phyloP scores from a whole-genome alignment of 345 rosid genomes.

The Noccaea bulbosa region DNA sequence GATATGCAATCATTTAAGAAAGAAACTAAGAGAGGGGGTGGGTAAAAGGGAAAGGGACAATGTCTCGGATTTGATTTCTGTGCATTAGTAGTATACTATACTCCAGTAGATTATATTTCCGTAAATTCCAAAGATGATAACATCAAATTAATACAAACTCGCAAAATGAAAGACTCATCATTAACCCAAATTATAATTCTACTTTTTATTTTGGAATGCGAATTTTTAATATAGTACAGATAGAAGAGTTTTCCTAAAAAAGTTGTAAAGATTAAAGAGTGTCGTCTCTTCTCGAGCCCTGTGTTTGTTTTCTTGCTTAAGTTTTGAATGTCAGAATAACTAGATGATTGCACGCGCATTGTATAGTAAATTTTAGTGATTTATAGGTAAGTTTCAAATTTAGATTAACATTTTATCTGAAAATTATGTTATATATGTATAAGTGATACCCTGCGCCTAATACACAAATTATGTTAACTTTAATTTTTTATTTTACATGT shows the following conservation, averaged over 20 bases:
- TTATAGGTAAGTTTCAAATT: too few relatives aligned
- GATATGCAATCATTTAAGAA: conserved; percentile 29
- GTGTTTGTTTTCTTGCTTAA: conserved; percentile 11
- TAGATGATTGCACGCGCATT: too few relatives aligned
- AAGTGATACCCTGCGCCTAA: too few relatives aligned
- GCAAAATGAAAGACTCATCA: conserved; percentile 17
- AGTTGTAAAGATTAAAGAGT: conserved; percentile 1
- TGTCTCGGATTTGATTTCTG: conserved; percentile 25
- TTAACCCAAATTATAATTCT: background rate
- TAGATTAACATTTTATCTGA: too few relatives aligned
- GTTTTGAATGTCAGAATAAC: conserved; percentile 2
- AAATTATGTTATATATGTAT: too few relatives aligned
- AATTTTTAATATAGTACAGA: conserved; percentile 17
- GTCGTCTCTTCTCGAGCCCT: conserved; percentile 36
- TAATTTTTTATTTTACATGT: too few relatives aligned
- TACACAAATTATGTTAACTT: too few relatives aligned
- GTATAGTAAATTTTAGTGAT: too few relatives aligned
- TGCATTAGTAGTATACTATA: background rate
- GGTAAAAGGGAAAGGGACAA: conserved; percentile 30
- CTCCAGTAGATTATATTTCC: conserved; percentile 20
- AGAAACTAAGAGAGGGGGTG: conserved; percentile 30
- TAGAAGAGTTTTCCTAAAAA: background rate
- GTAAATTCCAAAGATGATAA: conserved; percentile 1
- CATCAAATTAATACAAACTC: conserved; percentile 17
- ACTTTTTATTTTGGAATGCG: conserved; percentile 5